A percentile compares a stretch with the other conserved stretches of the same genome.
Evolutionary conservation across 257 asterid genomes (phyloP).

Genomic region (Solanum chiquidenum): DNA sequence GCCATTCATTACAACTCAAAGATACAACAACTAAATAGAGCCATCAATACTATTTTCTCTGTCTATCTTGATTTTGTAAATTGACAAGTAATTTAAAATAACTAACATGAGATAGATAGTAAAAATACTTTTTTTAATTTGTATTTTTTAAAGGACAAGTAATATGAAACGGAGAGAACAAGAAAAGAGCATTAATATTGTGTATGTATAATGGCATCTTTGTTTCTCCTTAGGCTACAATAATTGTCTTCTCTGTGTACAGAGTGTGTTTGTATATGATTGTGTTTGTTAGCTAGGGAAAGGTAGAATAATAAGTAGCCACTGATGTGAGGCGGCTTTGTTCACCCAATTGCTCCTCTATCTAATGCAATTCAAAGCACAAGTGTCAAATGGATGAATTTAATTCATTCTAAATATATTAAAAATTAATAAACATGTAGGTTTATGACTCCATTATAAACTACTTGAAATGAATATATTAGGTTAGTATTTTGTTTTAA

Average conservation of each 20-base stretch:
- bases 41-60: not conserved
- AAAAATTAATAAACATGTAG: not conserved
- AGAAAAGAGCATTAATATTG: not conserved
- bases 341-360: slow-evolving; percentile 25
- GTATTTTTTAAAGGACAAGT: no score
- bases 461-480: not conserved
- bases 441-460: not conserved
- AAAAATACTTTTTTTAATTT: no score
- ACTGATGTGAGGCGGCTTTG: slow-evolving; percentile 52
- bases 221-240: slow-evolving; percentile 5
- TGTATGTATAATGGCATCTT: not conserved
- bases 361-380: not conserved
- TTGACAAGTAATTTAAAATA: no score
- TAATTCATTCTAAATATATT: not conserved
- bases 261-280: not conserved
- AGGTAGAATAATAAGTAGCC: slow-evolving; percentile 6
- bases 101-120: no score
- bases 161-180: not conserved
- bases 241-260: slow-evolving; percentile 8
- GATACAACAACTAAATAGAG: not conserved
- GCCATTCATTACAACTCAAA: not conserved
- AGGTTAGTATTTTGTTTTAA: not conserved
- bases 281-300: slow-evolving; percentile 2
- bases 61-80: no score
- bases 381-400: not conserved